Conservation (phyloP, 768 basidiomycete genomes). For the Pulveroboletus frians region DNA sequence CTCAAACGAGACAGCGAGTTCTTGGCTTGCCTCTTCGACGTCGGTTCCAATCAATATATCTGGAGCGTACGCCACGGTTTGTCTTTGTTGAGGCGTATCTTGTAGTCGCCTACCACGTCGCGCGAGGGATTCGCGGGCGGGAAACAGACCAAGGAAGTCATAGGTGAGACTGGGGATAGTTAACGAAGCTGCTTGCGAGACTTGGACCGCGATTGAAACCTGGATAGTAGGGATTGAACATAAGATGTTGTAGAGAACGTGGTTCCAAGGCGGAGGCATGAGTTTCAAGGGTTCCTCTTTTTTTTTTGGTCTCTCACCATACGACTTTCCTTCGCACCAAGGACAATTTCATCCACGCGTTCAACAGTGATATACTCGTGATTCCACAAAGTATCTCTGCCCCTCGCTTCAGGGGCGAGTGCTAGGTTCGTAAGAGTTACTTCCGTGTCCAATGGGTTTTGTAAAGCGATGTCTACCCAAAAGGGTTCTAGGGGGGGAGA, state of each 20-base stretch:
- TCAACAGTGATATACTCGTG: conserved; percentile 51
- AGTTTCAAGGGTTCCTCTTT: not conserved
- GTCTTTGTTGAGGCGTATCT: conserved; percentile 65
- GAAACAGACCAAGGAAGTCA: conserved; percentile 69
- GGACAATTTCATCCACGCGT: conserved; percentile 52
- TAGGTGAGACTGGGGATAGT: conserved; percentile 55
- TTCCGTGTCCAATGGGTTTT: conserved; percentile 71
- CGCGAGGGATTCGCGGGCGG: conserved; percentile 59
- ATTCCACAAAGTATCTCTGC: conserved; percentile 28
- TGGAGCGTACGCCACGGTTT: conserved; percentile 63
- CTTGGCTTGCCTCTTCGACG: conserved; percentile 61
- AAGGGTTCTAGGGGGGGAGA: conserved; percentile 51
- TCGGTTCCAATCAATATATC: conserved; percentile 57
- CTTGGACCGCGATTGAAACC: conserved; percentile 62
- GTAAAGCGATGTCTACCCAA: conserved; percentile 67
- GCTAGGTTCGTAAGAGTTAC: conserved; percentile 63
- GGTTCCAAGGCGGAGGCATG: not conserved
- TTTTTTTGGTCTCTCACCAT: conserved; percentile 41
- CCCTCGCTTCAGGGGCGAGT: conserved; percentile 42
- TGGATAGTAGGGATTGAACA: conserved; percentile 15
- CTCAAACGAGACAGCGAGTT: conserved; percentile 53
- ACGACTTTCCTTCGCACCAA: conserved; percentile 61
- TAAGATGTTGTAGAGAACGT: too few species aligned
- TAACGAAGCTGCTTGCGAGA: conserved; percentile 47
- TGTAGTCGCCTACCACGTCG: conserved; percentile 74